Evolutionary conservation across 1,139 yeast species (phyloP).

Genomic region (Saccharomyces pastorianus): DNA sequence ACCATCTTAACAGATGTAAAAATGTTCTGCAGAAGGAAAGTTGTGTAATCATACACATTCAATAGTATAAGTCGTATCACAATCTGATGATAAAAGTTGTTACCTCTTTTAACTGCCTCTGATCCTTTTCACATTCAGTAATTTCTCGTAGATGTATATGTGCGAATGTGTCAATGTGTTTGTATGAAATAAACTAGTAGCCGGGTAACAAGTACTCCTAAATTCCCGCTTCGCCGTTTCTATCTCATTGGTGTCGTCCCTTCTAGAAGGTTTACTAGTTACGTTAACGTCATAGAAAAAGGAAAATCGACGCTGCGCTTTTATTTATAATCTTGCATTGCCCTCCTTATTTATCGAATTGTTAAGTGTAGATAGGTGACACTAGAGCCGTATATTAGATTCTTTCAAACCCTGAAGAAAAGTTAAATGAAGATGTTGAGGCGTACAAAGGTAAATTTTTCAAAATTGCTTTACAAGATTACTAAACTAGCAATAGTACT

Average conservation of each 20-base stretch:
- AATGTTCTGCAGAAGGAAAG: too few relatives aligned
- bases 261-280: background rate
- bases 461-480: conserved; percentile 3
- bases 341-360: background rate
- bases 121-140: background rate
- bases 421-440: background rate
- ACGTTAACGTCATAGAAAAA: background rate
- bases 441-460: background rate
- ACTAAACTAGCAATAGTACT: conserved; percentile 11
- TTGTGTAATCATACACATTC: too few relatives aligned
- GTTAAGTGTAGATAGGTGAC: background rate
- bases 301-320: background rate
- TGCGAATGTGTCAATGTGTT: background rate
- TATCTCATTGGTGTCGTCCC: background rate
- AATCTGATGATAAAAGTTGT: too few relatives aligned
- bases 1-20: too few relatives aligned
- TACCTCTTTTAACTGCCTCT: too few relatives aligned
- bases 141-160: background rate
- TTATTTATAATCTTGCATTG: background rate
- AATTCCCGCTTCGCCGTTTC: background rate
- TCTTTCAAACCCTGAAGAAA: background rate
- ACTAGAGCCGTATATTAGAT: background rate
- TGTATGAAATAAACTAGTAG: background rate
- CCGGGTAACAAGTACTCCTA: background rate
- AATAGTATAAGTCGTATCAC: too few relatives aligned